These are phyloP conservation scores for Lagenaria siceraria DNA, from an alignment of 306 rosid species.

Conservation along the genomic window DNA sequence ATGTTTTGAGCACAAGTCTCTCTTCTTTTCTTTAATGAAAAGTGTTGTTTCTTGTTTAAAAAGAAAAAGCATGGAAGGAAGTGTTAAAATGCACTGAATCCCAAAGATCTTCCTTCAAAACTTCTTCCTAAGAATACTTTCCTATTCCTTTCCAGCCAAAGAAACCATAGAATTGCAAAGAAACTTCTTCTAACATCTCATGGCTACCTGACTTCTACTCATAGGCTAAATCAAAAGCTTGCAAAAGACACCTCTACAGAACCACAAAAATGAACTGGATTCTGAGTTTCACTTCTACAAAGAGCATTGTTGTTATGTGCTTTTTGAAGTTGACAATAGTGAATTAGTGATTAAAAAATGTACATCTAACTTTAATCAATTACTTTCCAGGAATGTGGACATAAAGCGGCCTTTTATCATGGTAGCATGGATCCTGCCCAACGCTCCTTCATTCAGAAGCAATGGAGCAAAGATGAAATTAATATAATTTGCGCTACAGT, in stretches of 20 bases:
- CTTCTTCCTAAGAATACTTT: not conserved
- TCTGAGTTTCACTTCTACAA: not conserved
- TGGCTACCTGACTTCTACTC: not conserved
- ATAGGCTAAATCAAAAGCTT: not conserved
- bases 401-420: constrained; percentile 89
- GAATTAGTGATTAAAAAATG: not conserved
- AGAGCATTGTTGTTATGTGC: not conserved
- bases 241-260: not conserved
- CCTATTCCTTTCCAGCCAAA: not conserved
- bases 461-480: constrained; percentile 98
- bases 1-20: not conserved
- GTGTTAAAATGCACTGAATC: not conserved
- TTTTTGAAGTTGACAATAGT: not conserved
- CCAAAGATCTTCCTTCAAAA: not conserved
- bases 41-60: too few relatives aligned
- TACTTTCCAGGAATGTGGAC: constrained; percentile 75
- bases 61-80: not conserved
- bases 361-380: not conserved
- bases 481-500: constrained; percentile 92
- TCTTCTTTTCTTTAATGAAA: too few relatives aligned
- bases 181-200: not conserved
- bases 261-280: not conserved
- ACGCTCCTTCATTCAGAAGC: constrained; percentile 79
- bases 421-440: constrained; percentile 88
- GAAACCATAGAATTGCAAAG: not conserved